Evolutionary conservation across 768 basidiomycete genomes (phyloP), one percentile per base, ranked within the genome.

Genomic region (Rhizopogon roseolus): DNA sequence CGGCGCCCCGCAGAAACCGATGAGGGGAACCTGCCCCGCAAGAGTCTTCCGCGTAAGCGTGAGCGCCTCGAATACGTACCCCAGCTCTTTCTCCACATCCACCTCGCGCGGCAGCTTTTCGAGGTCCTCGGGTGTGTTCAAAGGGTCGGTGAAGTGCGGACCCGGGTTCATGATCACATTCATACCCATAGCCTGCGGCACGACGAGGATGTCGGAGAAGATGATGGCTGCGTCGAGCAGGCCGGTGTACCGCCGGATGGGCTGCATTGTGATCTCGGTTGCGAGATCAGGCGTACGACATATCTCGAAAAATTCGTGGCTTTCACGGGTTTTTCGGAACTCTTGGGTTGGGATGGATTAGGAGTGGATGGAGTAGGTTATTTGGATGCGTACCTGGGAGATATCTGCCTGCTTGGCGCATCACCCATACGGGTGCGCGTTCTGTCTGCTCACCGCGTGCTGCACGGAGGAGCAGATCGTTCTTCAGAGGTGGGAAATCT

Each of bases 121-220:
- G 37, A 94, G 66, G 67, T 98, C 91, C 19, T 72, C 82, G 10
- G 93, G 92, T 1, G 80, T 85, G 50, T 77, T 70, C 60, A 99
- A 83, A 3, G 97, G 96, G 25, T 86, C 77, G 2, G 97, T 92
- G 63, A 99, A 94, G 66, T 78, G 73, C 2, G 97, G 97, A 4
- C 85, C 91, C 1, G 93, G 94, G 62, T 88, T 90, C 96, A 99
- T 98, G 63, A 88, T 75, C 0, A 93, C 88, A 62, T 88, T 87
- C 86, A 99, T 89, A 16, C 97, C 97, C 85, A 99, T 84, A 19
- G 97, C 97, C 66, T 98, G 95, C 0, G 97, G 97, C 53, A 99
- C 77, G 68, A 99, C 95, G 58, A 99, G 87, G 72, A 98, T 99
- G 68, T 98, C 97, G 62, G 86, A 90, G 77, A 99, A 99, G 71